These are phyloP conservation scores for Decorospora gaudefroyi DNA, from an alignment of 2,329 filamentous ascomycete species.

Conservation along the genomic window DNA sequence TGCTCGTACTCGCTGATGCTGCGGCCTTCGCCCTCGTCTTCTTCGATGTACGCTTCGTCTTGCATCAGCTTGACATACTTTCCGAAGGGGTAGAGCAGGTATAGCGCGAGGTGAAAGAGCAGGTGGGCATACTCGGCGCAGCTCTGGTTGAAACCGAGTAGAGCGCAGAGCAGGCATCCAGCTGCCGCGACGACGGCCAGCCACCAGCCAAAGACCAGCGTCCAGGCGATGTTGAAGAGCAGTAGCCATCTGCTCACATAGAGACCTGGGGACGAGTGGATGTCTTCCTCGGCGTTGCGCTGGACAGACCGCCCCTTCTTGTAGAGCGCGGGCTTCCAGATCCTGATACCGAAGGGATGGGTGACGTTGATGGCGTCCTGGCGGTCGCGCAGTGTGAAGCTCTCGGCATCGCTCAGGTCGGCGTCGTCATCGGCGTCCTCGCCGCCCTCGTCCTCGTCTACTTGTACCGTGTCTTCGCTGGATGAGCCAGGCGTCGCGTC, in stretches of 20 bases:
- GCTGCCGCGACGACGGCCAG: constrained; percentile 75
- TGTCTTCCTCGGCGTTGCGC: constrained; percentile 93
- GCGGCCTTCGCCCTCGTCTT: constrained; percentile 92
- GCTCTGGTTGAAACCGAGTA: constrained; percentile 76
- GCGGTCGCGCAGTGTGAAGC: constrained; percentile 94
- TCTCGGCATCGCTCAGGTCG: constrained; percentile 87
- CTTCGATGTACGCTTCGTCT: constrained; percentile 90
- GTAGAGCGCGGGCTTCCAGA: constrained; percentile 98
- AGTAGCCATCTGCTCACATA: constrained; percentile 83
- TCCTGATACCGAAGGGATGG: constrained; percentile 96
- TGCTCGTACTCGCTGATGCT: constrained; percentile 99
- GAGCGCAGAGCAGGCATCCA: constrained; percentile 76
- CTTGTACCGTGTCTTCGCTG: constrained; percentile 47
- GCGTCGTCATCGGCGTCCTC: constrained; percentile 67
- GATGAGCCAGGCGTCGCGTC: constrained; percentile 39
- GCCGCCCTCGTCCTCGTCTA: constrained; percentile 51
- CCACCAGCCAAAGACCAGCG: constrained; percentile 94
- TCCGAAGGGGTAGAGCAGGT: constrained; percentile 94
- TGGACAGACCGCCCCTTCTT: constrained; percentile 97
- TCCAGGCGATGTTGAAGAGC: constrained; percentile 90
- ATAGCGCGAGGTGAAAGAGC: constrained; percentile 80
- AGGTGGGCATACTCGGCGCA: constrained; percentile 84
- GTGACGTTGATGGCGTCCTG: constrained; percentile 99
- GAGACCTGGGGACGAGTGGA: constrained; percentile 90
- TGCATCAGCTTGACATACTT: constrained; percentile 93